These are phyloP conservation scores for Pseudopyricularia javanii DNA, from an alignment of 2,329 filamentous ascomycete genomes.

Conservation along the genomic window DNA sequence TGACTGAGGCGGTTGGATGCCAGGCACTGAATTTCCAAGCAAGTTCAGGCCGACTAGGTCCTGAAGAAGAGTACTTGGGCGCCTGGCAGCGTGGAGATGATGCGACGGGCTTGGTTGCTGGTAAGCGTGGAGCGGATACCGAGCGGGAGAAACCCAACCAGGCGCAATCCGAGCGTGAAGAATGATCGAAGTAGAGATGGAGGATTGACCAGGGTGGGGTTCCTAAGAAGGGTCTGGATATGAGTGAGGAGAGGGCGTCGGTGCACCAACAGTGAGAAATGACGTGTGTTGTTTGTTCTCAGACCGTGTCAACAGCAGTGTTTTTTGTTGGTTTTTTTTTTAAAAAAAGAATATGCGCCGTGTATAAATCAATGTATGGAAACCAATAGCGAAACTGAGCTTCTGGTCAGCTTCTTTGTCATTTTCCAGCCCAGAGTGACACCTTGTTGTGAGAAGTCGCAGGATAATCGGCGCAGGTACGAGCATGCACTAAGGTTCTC, in stretches of 20 bases:
- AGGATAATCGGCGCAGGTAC: not conserved
- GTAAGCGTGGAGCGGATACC: not conserved
- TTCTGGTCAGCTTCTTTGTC: not conserved
- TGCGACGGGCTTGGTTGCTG: not conserved
- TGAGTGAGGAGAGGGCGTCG: too few relatives aligned
- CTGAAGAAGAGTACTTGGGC: not conserved
- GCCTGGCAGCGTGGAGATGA: not conserved
- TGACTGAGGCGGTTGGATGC: slow-evolving; percentile 7
- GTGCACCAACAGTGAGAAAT: too few relatives aligned
- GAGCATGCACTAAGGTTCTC: not conserved
- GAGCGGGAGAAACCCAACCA: not conserved
- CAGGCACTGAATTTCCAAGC: not conserved
- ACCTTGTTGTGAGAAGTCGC: not conserved
- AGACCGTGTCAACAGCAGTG: too few relatives aligned
- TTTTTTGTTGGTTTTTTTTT: too few relatives aligned
- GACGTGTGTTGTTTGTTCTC: too few relatives aligned
- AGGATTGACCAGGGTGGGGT: too few relatives aligned
- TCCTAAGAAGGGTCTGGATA: too few relatives aligned
- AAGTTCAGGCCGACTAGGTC: not conserved
- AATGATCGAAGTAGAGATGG: too few relatives aligned
- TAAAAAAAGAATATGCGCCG: too few relatives aligned
- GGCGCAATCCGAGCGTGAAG: not conserved
- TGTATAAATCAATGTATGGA: too few relatives aligned
- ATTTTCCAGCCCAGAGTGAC: not conserved
- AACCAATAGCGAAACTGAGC: not conserved